Conservation (phyloP, 2,329 filamentous ascomycete species). For the Colletotrichum sp. region DNA sequence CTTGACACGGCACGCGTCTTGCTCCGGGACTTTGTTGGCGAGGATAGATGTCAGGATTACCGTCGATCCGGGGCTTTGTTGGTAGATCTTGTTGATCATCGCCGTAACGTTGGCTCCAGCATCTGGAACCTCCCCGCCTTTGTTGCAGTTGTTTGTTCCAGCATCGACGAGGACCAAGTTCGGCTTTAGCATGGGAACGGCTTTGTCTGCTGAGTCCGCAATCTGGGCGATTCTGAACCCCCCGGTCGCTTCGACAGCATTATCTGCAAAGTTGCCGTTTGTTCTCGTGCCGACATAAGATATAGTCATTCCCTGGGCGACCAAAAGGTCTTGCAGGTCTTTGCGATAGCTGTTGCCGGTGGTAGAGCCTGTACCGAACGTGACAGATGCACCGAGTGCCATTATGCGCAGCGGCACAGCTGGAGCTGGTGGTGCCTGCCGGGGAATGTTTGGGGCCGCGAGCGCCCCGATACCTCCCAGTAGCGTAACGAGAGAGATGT, state of each 20-base stretch:
- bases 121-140: conserved; percentile 5
- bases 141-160: conserved; percentile 27
- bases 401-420: conserved; percentile 6
- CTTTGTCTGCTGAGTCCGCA: not conserved
- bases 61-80: conserved; percentile 19
- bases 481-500: not conserved
- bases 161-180: conserved; percentile 26
- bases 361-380: conserved; percentile 26
- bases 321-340: conserved; percentile 27
- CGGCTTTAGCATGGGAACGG: conserved; percentile 13
- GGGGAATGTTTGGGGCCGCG: not conserved
- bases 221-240: conserved; percentile 15
- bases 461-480: not conserved
- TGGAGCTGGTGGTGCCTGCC: conserved; percentile 1
- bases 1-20: conserved; percentile 20
- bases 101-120: conserved; percentile 12
- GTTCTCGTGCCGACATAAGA: not conserved
- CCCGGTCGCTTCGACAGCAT: conserved; percentile 10
- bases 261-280: conserved; percentile 11
- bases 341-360: conserved; percentile 43
- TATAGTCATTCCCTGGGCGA: not conserved
- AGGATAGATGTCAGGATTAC: conserved; percentile 13
- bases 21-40: conserved; percentile 10
- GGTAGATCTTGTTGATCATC: conserved; percentile 19
- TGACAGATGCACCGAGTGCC: conserved; percentile 15